Evolutionary conservation across 768 basidiomycete species (phyloP), one percentile per base, ranked within the genome.

Genomic region (Tylopilus plumbeoviolaceoides): DNA sequence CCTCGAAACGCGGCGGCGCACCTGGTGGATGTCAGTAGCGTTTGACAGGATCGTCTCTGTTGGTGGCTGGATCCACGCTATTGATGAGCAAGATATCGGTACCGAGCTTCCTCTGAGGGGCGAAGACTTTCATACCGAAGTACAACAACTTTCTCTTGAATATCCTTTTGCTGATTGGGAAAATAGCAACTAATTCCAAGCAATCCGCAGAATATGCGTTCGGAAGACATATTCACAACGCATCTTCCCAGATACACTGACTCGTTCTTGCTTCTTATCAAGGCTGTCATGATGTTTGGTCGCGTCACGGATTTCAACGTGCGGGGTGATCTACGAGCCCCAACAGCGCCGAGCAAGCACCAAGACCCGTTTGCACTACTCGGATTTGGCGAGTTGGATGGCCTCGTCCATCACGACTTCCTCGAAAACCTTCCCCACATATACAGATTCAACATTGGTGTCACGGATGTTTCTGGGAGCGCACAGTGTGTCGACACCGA

Each of bases 21-120:
- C 89, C 5, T 93, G 91, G 91, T 93, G 90, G 90, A 91, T 91
- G 87, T 84, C 88, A 18, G 82, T 93, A 38, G 71, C 91, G 43
- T 91, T 92, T 65, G 90, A 93, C 68, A 85, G 90, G 27, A 89
- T 91, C 44, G 82, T 81, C 33, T 85, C 84, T 35, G 81, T 85
- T 23, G 89, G 89, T 40, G 90, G 91, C 17, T 93, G 91, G 91
- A 78, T 90, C 35, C 91, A 93, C 62, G 85, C 82, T 8, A 81
- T 93, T 17, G 88, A 91, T 59, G 90, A 93, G 64, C 78, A 83
- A 44, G 90, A 92, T 64, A 74, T 93, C 30, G 90, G 88, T 9
- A 92, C 91, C 14, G 91, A 92, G 64, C 72, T 93, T 48, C 91
- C 91, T 10, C 70, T 91, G 47, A 78, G 88, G 48, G 78, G 78